Conservation (phyloP, 495 filamentous ascomycete species). For the Annulohypoxylon stygium region DNA sequence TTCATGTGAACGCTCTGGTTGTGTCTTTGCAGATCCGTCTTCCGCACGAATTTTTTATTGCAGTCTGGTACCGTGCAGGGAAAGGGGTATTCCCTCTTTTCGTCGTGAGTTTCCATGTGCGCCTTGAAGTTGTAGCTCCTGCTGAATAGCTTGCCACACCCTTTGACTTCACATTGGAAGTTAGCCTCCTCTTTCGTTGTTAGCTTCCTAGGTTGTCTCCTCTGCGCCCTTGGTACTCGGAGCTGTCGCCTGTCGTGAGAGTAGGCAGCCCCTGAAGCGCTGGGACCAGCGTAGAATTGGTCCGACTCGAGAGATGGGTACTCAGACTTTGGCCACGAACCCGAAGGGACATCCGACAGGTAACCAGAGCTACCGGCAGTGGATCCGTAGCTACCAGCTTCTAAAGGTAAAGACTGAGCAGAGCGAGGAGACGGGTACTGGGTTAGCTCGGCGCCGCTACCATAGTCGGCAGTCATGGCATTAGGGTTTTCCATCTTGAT, state of each 20-base stretch:
- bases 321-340: slow-evolving; percentile 64
- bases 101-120: slow-evolving; percentile 91
- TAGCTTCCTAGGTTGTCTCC: slow-evolving; percentile 65
- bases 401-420: slow-evolving; percentile 57
- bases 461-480: slow-evolving; percentile 53
- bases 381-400: slow-evolving; percentile 53
- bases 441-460: slow-evolving; percentile 55
- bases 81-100: slow-evolving; percentile 76
- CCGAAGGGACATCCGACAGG: slow-evolving; percentile 61
- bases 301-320: slow-evolving; percentile 58
- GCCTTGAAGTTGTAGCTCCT: slow-evolving; percentile 91
- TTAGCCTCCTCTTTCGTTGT: slow-evolving; percentile 82
- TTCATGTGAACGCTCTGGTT: slow-evolving; percentile 85
- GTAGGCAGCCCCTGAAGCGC: slow-evolving; percentile 47
- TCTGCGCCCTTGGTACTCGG: slow-evolving; percentile 56
- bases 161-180: slow-evolving; percentile 75
- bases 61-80: slow-evolving; percentile 74
- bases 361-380: slow-evolving; percentile 59
- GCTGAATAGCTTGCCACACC: slow-evolving; percentile 85
- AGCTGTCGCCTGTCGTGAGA: slow-evolving; percentile 54
- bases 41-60: slow-evolving; percentile 81
- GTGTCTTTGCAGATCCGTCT: slow-evolving; percentile 87
- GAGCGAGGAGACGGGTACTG: slow-evolving; percentile 64
- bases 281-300: slow-evolving; percentile 54
- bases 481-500: slow-evolving; percentile 64